A percentile compares a stretch with the other conserved stretches of the same genome.
Evolutionary conservation across 257 asterid species (phyloP).

Genomic region (Ilex asprella): DNA sequence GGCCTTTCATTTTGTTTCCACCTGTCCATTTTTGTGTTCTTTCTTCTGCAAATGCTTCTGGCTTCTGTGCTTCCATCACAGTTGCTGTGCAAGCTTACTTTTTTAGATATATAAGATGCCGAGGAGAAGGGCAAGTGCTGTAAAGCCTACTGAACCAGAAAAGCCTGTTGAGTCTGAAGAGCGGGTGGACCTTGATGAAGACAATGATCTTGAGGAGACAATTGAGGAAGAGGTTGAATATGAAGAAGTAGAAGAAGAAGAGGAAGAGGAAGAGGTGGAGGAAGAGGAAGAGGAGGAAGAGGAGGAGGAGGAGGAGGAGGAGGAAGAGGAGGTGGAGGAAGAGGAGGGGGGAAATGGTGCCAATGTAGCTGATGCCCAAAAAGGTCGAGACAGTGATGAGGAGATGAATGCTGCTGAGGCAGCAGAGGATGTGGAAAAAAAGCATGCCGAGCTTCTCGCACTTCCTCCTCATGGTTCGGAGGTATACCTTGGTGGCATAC

Average conservation of each 20-base stretch:
- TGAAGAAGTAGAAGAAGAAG: slow-evolving; percentile 87
- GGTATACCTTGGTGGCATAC: slow-evolving; percentile 84
- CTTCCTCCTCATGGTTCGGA: slow-evolving; percentile 96
- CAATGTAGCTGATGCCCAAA: slow-evolving; percentile 24
- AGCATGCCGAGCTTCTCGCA: slow-evolving; percentile 79
- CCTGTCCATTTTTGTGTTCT: slow-evolving; percentile 72
- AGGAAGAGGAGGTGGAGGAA: slow-evolving; percentile 43
- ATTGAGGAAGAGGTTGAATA: slow-evolving; percentile 80
- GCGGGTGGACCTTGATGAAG: slow-evolving; percentile 52
- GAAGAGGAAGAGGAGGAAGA: slow-evolving; percentile 59
- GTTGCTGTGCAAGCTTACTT: slow-evolving; percentile 55
- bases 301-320: slow-evolving; percentile 49
- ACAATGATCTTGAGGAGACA: slow-evolving; percentile 60
- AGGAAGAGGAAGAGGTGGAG: slow-evolving; percentile 41
- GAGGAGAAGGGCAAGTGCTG: slow-evolving; percentile 59
- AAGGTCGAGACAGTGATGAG: slow-evolving; percentile 33
- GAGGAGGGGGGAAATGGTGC: slow-evolving; percentile 31
- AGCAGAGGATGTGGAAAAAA: slow-evolving; percentile 40
- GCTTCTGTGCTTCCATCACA: slow-evolving; percentile 77
- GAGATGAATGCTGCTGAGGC: slow-evolving; percentile 47
- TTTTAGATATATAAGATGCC: slow-evolving; percentile 73
- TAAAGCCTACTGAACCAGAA: slow-evolving; percentile 51
- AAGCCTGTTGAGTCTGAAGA: slow-evolving; percentile 67
- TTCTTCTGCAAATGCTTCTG: slow-evolving; percentile 80
- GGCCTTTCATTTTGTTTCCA: slow-evolving; percentile 67